Evolutionary conservation across 148 eudicot genomes (phyloP).

Genomic region (Rhododendron mucronatum): DNA sequence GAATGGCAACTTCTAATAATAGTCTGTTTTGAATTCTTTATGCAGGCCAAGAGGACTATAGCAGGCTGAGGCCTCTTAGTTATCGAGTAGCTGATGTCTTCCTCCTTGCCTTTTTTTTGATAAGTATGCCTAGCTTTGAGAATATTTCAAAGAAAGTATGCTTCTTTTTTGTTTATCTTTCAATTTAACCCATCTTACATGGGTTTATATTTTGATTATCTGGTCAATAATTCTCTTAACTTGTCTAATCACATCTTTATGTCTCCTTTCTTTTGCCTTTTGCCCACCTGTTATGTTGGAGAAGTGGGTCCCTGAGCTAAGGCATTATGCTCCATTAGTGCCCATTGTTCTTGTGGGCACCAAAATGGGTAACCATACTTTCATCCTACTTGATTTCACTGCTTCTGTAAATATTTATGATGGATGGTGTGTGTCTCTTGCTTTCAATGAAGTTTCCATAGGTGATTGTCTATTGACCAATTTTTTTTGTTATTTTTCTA

Average conservation of each 20-base stretch:
- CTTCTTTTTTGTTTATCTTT: constrained; percentile 1
- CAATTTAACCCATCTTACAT: not conserved
- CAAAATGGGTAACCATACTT: constrained; percentile 31
- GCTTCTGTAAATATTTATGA: not conserved
- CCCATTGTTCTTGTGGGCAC: constrained; percentile 50
- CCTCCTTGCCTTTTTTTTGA: constrained; percentile 42
- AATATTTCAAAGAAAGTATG: constrained; percentile 36
- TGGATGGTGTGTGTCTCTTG: constrained; percentile 6
- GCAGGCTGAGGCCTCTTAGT: constrained; percentile 46
- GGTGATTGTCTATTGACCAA: not conserved
- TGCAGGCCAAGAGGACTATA: constrained; percentile 49
- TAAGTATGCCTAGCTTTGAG: constrained; percentile 47
- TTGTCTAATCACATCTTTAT: constrained; percentile 14
- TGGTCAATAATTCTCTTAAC: not conserved
- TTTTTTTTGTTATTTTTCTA: not conserved
- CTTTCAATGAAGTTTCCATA: constrained; percentile 16
- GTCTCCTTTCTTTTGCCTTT: constrained; percentile 12
- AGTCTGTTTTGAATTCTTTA: not conserved
- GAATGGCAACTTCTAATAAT: not conserved
- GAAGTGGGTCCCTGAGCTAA: constrained; percentile 47
- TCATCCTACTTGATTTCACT: constrained; percentile 6
- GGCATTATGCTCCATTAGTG: constrained; percentile 48
- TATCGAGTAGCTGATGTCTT: constrained; percentile 48
- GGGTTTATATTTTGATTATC: not conserved
- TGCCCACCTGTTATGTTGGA: constrained; percentile 13